These are phyloP conservation scores for Diaporthe capsici DNA, from an alignment of 2,329 filamentous ascomycete genomes.

Conservation along the genomic window DNA sequence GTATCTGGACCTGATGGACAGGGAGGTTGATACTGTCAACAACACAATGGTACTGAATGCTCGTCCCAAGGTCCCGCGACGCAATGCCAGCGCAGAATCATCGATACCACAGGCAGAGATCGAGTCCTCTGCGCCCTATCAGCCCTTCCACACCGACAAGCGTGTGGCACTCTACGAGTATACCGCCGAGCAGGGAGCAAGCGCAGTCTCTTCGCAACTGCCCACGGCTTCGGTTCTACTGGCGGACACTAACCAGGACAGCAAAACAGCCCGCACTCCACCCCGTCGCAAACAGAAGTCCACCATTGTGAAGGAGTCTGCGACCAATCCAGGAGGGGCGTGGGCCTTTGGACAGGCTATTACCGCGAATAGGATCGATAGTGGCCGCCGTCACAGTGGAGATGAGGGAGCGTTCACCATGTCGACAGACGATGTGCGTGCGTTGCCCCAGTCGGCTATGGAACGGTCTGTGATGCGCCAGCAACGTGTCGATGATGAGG, in stretches of 20 bases:
- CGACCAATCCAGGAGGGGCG: slow-evolving; percentile 42
- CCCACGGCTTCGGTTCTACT: slow-evolving; percentile 57
- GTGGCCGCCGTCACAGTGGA: slow-evolving; percentile 60
- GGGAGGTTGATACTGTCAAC: slow-evolving; percentile 67
- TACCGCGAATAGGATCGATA: slow-evolving; percentile 64
- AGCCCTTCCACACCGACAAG: slow-evolving; percentile 93
- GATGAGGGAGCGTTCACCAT: slow-evolving; percentile 67
- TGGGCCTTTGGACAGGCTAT: slow-evolving; percentile 76
- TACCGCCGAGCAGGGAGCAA: slow-evolving; percentile 45
- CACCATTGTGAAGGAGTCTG: slow-evolving; percentile 30
- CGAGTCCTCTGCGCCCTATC: slow-evolving; percentile 94
- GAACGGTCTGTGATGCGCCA: slow-evolving; percentile 65
- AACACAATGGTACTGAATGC: slow-evolving; percentile 67
- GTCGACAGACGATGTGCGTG: slow-evolving; percentile 68
- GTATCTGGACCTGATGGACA: slow-evolving; percentile 66
- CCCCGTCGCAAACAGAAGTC: slow-evolving; percentile 48
- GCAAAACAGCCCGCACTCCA: slow-evolving; percentile 48
- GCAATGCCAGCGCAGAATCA: slow-evolving; percentile 67
- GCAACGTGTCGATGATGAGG: slow-evolving; percentile 71
- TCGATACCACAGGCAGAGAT: slow-evolving; percentile 86
- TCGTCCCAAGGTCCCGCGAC: slow-evolving; percentile 54
- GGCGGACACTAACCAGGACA: slow-evolving; percentile 58
- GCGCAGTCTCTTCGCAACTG: slow-evolving; percentile 44
- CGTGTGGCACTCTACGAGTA: slow-evolving; percentile 85
- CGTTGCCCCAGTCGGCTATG: slow-evolving; percentile 74